Percentiles rank a stretch among this genome's conserved stretches.
Evolutionary conservation across 2,329 filamentous ascomycete species (phyloP).

Genomic region (Penicillium vulpinum): DNA sequence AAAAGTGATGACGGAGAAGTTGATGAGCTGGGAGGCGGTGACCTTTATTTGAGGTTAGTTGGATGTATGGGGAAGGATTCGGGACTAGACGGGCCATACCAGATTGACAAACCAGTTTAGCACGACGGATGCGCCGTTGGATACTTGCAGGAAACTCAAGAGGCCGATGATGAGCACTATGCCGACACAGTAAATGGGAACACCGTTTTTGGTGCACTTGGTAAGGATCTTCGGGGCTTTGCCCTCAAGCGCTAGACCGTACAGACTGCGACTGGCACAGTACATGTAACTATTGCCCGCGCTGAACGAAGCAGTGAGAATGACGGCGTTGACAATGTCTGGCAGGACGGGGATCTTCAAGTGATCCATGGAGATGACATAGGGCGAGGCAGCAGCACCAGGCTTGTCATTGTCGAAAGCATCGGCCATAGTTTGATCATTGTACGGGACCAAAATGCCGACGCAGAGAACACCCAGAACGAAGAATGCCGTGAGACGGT

Average conservation of each 20-base stretch:
- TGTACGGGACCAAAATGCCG: conserved; percentile 70
- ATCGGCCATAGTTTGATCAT: conserved; percentile 61
- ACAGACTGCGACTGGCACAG: conserved; percentile 67
- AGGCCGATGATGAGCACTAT: conserved; percentile 67
- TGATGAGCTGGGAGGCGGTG: conserved; percentile 73
- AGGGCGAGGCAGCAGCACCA: conserved; percentile 70
- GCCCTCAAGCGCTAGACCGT: conserved; percentile 67
- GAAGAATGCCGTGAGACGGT: conserved; percentile 73
- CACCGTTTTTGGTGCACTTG: conserved; percentile 62
- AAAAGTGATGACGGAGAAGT: conserved; percentile 67
- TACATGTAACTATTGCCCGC: conserved; percentile 70
- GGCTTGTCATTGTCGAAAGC: conserved; percentile 61
- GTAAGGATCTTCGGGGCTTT: conserved; percentile 68
- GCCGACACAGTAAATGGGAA: conserved; percentile 72
- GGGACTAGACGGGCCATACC: conserved; percentile 30
- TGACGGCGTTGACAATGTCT: conserved; percentile 71
- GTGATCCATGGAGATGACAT: conserved; percentile 67
- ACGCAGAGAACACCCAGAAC: conserved; percentile 71
- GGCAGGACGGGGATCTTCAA: conserved; percentile 64
- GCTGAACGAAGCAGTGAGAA: conserved; percentile 67
- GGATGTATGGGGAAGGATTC: not conserved
- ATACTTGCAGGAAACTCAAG: conserved; percentile 72
- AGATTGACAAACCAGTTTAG: conserved; percentile 71
- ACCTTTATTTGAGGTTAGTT: conserved; percentile 40
- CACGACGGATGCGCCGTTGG: conserved; percentile 64